Conservation (phyloP, 208 protist genomes). For the Trypanosoma brucei region DNA sequence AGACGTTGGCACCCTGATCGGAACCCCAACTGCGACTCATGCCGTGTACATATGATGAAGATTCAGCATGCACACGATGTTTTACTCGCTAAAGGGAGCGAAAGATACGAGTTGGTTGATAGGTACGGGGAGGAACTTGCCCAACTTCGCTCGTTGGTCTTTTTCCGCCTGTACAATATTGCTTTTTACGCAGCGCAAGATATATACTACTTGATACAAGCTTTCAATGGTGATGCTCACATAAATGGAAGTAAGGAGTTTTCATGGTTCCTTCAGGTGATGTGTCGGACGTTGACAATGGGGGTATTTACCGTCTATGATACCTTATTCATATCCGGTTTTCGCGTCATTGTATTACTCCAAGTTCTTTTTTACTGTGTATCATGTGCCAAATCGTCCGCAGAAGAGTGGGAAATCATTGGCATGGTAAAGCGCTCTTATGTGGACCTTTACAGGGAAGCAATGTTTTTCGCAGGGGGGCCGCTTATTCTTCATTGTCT, state of each 20-base stretch:
- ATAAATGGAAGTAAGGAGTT: constrained; percentile 1
- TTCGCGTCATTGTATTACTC: constrained; percentile 50
- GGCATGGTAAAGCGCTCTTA: constrained; percentile 47
- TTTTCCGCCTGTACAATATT: constrained; percentile 76
- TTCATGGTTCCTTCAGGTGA: constrained; percentile 19
- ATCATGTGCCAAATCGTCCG: constrained; percentile 36
- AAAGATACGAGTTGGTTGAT: constrained; percentile 51
- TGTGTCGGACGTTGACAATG: constrained; percentile 43
- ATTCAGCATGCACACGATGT: constrained; percentile 80
- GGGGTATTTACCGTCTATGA: constrained; percentile 63
- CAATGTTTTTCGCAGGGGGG: constrained; percentile 28
- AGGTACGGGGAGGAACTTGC: constrained; percentile 56
- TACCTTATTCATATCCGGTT: constrained; percentile 46
- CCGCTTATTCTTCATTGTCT: constrained; percentile 23
- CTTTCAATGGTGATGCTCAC: not conserved
- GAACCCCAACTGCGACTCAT: constrained; percentile 69
- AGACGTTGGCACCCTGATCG: constrained; percentile 80
- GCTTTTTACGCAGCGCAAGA: constrained; percentile 55
- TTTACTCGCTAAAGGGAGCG: constrained; percentile 56
- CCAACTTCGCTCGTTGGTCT: constrained; percentile 62
- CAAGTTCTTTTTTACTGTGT: constrained; percentile 58
- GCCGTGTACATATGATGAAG: constrained; percentile 48
- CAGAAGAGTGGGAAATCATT: constrained; percentile 30
- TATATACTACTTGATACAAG: constrained; percentile 34
- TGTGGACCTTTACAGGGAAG: constrained; percentile 55